phyloP scores from a whole-genome alignment of 768 basidiomycete species.

The Lanmaoa pseudosensibilis region DNA sequence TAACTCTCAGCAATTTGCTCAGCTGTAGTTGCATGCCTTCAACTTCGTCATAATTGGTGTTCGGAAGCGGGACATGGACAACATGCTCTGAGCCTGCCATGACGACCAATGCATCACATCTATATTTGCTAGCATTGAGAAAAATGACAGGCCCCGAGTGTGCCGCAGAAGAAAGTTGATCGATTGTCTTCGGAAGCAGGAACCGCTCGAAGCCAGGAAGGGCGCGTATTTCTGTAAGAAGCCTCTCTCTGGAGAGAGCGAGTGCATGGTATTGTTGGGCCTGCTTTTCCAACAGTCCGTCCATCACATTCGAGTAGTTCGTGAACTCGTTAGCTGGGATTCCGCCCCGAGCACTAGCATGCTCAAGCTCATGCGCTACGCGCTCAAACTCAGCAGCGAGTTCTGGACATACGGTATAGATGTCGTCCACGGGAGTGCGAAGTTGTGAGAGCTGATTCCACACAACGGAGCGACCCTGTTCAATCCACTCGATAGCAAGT shows the following conservation, averaged over 20 bases:
- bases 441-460: not conserved
- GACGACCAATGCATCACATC: not conserved
- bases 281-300: not conserved
- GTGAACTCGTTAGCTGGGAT: not conserved
- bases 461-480: not conserved
- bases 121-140: no score
- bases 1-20: not conserved
- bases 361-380: not conserved
- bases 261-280: not conserved
- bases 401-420: not conserved
- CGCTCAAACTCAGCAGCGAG: not conserved
- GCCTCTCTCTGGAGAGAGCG: not conserved
- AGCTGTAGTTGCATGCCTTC: not conserved
- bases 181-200: not conserved
- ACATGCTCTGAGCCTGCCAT: not conserved
- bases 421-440: not conserved
- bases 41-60: not conserved
- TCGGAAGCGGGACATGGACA: not conserved
- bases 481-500: conserved; percentile 1
- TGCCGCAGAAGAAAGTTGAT: no score
- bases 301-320: no score
- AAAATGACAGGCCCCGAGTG: no score
- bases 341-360: not conserved
- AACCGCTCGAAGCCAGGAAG: not conserved
- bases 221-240: not conserved